Percentiles rank a stretch among this genome's conserved stretches.
Evolutionary conservation across 2,329 filamentous ascomycete species (phyloP).

Genomic region (Fusarium luffae): DNA sequence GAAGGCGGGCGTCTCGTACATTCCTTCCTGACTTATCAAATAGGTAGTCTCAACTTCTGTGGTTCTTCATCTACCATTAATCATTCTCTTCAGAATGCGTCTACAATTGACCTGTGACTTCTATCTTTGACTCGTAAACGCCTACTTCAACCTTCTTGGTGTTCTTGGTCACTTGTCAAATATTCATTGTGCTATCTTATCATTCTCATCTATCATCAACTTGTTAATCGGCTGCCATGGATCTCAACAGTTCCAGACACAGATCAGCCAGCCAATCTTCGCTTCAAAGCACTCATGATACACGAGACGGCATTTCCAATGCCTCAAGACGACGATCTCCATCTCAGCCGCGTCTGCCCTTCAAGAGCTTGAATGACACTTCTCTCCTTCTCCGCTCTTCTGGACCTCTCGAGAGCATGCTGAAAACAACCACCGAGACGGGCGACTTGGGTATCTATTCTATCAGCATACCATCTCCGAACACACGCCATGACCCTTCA

Average conservation of each 20-base stretch:
- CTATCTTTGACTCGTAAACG: constrained; percentile 38
- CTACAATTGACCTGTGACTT: constrained; percentile 26
- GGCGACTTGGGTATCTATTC: constrained; percentile 73
- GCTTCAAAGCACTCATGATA: constrained; percentile 49
- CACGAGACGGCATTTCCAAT: constrained; percentile 40
- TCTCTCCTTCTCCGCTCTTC: constrained; percentile 58
- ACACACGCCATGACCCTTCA: constrained; percentile 46
- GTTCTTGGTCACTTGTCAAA: constrained; percentile 36
- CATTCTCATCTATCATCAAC: constrained; percentile 15
- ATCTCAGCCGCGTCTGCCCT: constrained; percentile 51
- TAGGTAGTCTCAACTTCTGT: neutral
- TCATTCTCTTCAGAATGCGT: constrained; percentile 32
- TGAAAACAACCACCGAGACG: constrained; percentile 73
- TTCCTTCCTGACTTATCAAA: neutral
- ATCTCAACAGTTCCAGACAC: constrained; percentile 42
- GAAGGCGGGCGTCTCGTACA: neutral
- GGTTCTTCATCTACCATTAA: neutral
- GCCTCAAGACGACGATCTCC: constrained; percentile 35
- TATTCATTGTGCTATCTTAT: constrained; percentile 36
- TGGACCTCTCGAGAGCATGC: constrained; percentile 70
- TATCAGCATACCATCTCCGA: constrained; percentile 54
- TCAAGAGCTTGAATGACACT: constrained; percentile 59
- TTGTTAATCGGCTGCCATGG: constrained; percentile 43
- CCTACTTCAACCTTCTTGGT: constrained; percentile 36
- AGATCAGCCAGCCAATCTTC: constrained; percentile 56